These are phyloP conservation scores for Fonsecaea nubica DNA, from an alignment of 2,329 filamentous ascomycete genomes.

Conservation along the genomic window DNA sequence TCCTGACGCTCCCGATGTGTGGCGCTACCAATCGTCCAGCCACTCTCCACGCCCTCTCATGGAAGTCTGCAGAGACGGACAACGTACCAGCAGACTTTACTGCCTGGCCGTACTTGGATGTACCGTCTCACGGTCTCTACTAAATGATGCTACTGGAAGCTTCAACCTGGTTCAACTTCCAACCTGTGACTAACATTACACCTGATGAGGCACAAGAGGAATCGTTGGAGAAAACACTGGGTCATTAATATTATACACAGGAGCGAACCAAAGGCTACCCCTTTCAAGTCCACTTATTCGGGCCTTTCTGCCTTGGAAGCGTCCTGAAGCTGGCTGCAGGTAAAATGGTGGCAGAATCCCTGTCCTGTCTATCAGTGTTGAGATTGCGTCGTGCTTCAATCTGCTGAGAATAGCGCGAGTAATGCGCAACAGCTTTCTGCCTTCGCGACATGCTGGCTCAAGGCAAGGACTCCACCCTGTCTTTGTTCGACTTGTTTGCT, in stretches of 20 bases:
- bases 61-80: neutral
- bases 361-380: neutral
- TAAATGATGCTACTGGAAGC: neutral
- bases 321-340: no score
- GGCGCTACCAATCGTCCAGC: neutral
- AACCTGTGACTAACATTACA: neutral
- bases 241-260: neutral
- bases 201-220: neutral
- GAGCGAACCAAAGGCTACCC: neutral
- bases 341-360: neutral
- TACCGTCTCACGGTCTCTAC: neutral
- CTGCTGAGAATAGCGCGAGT: neutral
- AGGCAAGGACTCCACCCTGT: neutral
- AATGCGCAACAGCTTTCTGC: neutral
- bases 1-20: neutral
- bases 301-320: neutral
- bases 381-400: neutral
- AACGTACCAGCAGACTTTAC: neutral
- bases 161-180: neutral
- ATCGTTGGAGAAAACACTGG: neutral
- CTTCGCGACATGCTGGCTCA: neutral
- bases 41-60: neutral
- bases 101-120: neutral
- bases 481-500: neutral
- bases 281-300: neutral